Percentiles rank a stretch among this genome's conserved stretches.
phyloP scores from a whole-genome alignment of 1,284 basidiomycete genomes.

The Ustilago sp. region DNA sequence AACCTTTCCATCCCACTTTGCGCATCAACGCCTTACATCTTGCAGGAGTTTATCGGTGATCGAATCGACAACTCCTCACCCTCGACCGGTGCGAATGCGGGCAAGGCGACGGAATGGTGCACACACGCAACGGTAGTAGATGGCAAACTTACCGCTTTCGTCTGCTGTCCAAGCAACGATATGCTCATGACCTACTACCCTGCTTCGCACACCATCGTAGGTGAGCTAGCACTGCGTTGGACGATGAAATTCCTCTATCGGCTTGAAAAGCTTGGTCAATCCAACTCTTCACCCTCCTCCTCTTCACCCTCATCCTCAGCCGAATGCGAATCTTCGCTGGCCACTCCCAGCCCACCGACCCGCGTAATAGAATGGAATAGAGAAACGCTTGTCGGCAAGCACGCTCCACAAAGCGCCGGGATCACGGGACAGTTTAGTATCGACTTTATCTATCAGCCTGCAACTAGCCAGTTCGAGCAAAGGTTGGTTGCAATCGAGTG shows the following conservation, averaged over 20 bases:
- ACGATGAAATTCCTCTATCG: constrained; percentile 68
- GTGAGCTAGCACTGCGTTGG: constrained; percentile 69
- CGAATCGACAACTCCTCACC: constrained; percentile 39
- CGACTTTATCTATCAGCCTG: constrained; percentile 70
- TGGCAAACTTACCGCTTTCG: constrained; percentile 71
- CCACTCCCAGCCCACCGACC: background rate
- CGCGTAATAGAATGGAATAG: constrained; percentile 27
- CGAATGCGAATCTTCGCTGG: background rate
- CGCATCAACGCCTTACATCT: constrained; percentile 57
- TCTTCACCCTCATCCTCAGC: no score
- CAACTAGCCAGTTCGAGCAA: constrained; percentile 57
- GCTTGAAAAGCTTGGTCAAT: constrained; percentile 41
- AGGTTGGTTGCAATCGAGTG: constrained; percentile 71
- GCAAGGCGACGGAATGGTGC: constrained; percentile 69
- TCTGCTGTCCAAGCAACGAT: constrained; percentile 71
- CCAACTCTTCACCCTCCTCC: background rate
- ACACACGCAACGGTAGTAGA: constrained; percentile 71
- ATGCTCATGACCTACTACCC: constrained; percentile 72
- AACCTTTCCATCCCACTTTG: constrained; percentile 55
- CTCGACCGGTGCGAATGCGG: background rate
- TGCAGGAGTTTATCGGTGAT: constrained; percentile 67
- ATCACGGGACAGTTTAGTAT: constrained; percentile 71
- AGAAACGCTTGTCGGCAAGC: constrained; percentile 27
- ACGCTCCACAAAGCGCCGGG: constrained; percentile 31
- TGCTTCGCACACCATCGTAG: constrained; percentile 64